A percentile compares a stretch with the other conserved stretches of the same genome.
These are phyloP conservation scores for Rhizoclosmatium globosum DNA, from an alignment of 192 early-diverging fungal species.

Conservation along the genomic window DNA sequence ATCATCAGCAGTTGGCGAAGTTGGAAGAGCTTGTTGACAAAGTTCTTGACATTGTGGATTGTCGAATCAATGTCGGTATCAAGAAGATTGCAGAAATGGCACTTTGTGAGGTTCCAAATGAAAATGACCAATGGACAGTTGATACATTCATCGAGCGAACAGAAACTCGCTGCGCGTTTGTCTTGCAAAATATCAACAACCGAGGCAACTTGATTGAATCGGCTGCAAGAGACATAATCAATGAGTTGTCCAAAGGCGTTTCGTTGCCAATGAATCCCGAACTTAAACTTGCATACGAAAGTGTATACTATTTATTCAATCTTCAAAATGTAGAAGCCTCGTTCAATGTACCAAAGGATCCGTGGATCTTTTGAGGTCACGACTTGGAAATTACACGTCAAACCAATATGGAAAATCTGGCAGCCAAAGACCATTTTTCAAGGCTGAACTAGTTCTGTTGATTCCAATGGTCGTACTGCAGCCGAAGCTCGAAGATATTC, in stretches of 20 bases:
- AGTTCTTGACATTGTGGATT: constrained; percentile 66
- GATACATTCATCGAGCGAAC: constrained; percentile 65
- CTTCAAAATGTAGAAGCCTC: constrained; percentile 69
- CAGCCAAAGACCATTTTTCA: constrained; percentile 67
- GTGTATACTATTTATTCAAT: constrained; percentile 70
- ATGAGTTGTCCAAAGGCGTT: constrained; percentile 61
- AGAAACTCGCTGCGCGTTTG: constrained; percentile 57
- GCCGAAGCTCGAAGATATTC: constrained; percentile 72
- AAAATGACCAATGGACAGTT: constrained; percentile 69
- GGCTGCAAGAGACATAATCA: constrained; percentile 64
- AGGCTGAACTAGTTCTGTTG: constrained; percentile 64
- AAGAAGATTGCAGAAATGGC: constrained; percentile 64
- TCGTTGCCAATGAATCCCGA: constrained; percentile 51
- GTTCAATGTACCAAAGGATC: constrained; percentile 71
- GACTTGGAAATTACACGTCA: constrained; percentile 65
- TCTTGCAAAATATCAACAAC: constrained; percentile 61
- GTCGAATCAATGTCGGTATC: constrained; percentile 61
- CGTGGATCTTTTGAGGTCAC: constrained; percentile 59
- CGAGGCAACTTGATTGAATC: constrained; percentile 66
- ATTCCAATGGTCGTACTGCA: constrained; percentile 71
- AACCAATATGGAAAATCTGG: constrained; percentile 65
- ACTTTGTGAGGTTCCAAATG: constrained; percentile 61
- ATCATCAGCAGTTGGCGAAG: constrained; percentile 60
- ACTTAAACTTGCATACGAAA: constrained; percentile 63
- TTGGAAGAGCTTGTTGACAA: constrained; percentile 68